Evolutionary conservation across 192 early-diverging fungal genomes (phyloP), one percentile per base, ranked within the genome.

Genomic region (Neocallimastix lanati): DNA sequence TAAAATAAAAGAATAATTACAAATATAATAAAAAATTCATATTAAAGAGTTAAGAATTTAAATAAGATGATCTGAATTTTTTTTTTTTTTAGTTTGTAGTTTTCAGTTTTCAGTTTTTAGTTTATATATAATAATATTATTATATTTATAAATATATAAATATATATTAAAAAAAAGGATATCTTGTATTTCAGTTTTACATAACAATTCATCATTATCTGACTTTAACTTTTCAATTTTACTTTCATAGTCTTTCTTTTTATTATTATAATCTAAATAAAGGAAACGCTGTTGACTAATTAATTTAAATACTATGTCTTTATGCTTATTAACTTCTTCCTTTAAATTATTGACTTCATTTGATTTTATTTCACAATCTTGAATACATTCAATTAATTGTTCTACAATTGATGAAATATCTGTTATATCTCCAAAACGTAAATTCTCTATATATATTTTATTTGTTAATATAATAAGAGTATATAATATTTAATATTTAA

Each of bases 361-460:
- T 33, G 86, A 81, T 28, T 84, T 84, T 13, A 77, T 78, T n/a
- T 84, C 76, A 25, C 84, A 36, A 27, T 87, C 86, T 82, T 37
- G 50, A 25, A 87, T 77, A 79, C 85, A 83, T 28, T 83, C 77
- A 13, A 84, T 85, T 76, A 89, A 76, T 77, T 89, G 86, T 76
- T 86, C 85, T 1, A 86, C 83, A 27, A 89, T 67, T 67, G 50
- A 67, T 67, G 50, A 67, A 9, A 67, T 67, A 67, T 67, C 50
- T n/a, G 50, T 67, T 67, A 67, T 67, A n/a, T 67, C 50, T n/a
- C 50, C 50, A 67, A 67, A 67, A 1, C 50, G 21, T 67, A 67
- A n/a, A 67, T 67, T 67, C n/a, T 67, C 50, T 67, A 37, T n/a
- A n/a, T n/a, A n/a, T n/a, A n/a, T n/a, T n/a, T n/a, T n/a, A n/a